Base-by-base conservation (phyloP, 208 protist species). In the Tritrichomonas musculus region DNA sequence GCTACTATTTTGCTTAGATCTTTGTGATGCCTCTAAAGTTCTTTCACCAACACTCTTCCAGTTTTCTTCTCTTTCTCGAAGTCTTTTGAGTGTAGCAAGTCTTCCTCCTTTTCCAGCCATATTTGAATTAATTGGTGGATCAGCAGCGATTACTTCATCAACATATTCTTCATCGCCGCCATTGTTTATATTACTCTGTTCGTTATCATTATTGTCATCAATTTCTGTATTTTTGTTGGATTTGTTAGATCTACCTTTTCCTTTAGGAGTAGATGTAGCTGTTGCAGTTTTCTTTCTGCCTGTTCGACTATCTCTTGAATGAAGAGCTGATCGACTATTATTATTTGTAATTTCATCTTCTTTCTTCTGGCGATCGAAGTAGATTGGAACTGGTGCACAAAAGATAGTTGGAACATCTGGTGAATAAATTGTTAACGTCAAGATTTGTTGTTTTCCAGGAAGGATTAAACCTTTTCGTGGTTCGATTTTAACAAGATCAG, bases 61-160 rank as follows among this genome's bases (percentile, higher is more conserved):
- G 4, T 84, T 44, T 49, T 84, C 73, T n/a, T 84, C 9, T 53
- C 9, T 25, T 49, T 13, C 20, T 53, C 44, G 5, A 44, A 36
- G 14, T 47, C 9, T 77, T 53, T 30, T 49, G 5, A 84, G 36
- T 49, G 69, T 39, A 11, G 14, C 25, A 1, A 77, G 20, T 39
- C 25, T 44, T 36, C 69, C 69, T 17, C 14, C 33, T 47, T 44
- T 84, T 11, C 36, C 36, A 22, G 41, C 3, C 27, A 33, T 25
- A 84, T 84, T 84, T 11, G 41, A 53, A 53, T 84, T 44, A n/a
- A 84, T 84, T 84, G 73, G 73, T n/a, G 73, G 73, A 53, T 84
- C 73, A 44, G 9, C 11, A 1, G 27, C 27, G 1, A 84, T 47
- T n/a, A 84, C 22, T 53, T 84, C n/a, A 1, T 84, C 73, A 13